phyloP scores from a whole-genome alignment of 2,329 filamentous ascomycete species.

The Colletotrichum limetticola region DNA sequence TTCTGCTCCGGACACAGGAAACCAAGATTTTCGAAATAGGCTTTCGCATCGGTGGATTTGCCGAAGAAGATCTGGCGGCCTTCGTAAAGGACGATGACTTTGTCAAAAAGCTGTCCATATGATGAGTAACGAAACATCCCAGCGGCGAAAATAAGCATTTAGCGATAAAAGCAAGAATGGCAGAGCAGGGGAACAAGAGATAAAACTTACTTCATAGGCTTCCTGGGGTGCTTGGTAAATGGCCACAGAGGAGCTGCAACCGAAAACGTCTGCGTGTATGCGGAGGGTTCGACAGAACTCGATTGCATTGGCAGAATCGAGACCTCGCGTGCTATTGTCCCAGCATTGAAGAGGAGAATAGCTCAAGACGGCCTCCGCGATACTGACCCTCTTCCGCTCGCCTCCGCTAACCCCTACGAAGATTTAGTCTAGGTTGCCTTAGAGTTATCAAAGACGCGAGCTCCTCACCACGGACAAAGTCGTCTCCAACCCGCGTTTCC shows the following conservation, averaged over 20 bases:
- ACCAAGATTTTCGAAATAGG: constrained; percentile 74
- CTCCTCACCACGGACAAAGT: constrained; percentile 55
- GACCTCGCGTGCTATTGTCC: constrained; percentile 62
- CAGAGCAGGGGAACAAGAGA: not conserved
- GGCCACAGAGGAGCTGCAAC: constrained; percentile 39
- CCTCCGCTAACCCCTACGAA: constrained; percentile 59
- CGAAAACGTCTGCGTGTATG: constrained; percentile 41
- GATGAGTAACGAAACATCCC: not conserved
- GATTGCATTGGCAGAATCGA: constrained; percentile 39
- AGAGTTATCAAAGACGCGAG: no score
- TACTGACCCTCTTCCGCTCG: constrained; percentile 56
- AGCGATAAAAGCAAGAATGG: not conserved
- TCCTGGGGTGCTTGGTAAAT: constrained; percentile 72
- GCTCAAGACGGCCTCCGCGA: constrained; percentile 46
- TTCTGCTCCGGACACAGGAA: constrained; percentile 66
- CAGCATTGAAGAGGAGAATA: constrained; percentile 42
- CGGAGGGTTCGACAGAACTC: constrained; percentile 40
- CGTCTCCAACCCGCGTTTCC: constrained; percentile 64
- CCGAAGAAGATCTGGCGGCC: constrained; percentile 77
- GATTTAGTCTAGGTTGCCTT: no score
- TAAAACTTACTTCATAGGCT: constrained; percentile 58
- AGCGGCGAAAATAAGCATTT: not conserved
- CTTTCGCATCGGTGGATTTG: constrained; percentile 65
- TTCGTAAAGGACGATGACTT: constrained; percentile 73
- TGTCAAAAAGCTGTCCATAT: constrained; percentile 64